Percentiles rank a stretch among this genome's conserved stretches.
These are phyloP conservation scores for Diaporthe vaccinii DNA, from an alignment of 2,329 filamentous ascomycete genomes.

Conservation along the genomic window DNA sequence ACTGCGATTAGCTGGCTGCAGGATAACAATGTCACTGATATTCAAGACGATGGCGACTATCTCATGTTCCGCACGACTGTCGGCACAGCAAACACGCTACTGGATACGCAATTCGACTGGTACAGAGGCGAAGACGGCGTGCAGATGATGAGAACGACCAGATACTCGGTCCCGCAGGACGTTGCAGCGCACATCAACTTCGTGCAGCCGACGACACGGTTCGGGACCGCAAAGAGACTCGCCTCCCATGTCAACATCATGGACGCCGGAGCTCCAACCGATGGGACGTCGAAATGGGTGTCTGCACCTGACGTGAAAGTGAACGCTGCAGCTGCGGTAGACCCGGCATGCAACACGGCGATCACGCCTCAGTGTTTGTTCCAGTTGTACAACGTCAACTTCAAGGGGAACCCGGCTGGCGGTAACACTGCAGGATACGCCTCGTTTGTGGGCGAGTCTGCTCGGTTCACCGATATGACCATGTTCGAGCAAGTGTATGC, in stretches of 20 bases:
- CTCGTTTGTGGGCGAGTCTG: constrained; percentile 65
- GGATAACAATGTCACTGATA: constrained; percentile 26
- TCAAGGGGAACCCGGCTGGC: constrained; percentile 57
- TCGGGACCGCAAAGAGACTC: constrained; percentile 51
- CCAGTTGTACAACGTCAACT: constrained; percentile 62
- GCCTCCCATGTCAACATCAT: constrained; percentile 22
- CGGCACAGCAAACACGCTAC: constrained; percentile 16
- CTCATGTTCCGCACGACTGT: constrained; percentile 27
- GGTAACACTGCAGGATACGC: constrained; percentile 65
- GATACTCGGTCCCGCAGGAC: constrained; percentile 50
- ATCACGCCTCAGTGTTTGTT: constrained; percentile 64
- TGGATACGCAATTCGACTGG: constrained; percentile 33
- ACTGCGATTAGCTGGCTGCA: constrained; percentile 25
- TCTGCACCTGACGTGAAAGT: constrained; percentile 38
- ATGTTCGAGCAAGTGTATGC: constrained; percentile 52
- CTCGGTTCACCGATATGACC: constrained; percentile 60
- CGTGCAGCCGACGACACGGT: constrained; percentile 61
- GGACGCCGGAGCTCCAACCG: constrained; percentile 27
- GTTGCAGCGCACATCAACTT: constrained; percentile 57
- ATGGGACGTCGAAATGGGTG: constrained; percentile 41
- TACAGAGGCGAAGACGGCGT: constrained; percentile 45
- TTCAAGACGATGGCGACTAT: constrained; percentile 34
- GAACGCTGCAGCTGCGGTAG: constrained; percentile 2
- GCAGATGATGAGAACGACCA: constrained; percentile 50
- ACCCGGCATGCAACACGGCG: constrained; percentile 45